These are phyloP conservation scores for Panicum hallii DNA, from an alignment of 202 grass and related monocot species.

Conservation along the genomic window DNA sequence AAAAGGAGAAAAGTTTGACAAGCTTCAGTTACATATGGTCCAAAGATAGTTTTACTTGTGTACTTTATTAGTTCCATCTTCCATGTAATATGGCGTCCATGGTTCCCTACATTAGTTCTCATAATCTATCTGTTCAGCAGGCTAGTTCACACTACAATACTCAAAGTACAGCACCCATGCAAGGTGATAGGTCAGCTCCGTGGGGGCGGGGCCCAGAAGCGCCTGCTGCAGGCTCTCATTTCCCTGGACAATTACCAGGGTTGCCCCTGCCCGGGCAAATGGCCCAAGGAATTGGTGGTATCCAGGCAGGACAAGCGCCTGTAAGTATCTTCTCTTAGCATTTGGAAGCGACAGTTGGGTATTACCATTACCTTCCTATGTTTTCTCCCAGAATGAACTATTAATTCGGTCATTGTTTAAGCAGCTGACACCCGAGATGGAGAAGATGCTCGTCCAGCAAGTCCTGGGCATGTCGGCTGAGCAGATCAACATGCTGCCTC, in stretches of 20 bases:
- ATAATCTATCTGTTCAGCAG: constrained; percentile 51
- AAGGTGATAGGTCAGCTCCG: constrained; percentile 67
- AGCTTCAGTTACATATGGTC: not conserved
- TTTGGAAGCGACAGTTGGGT: not conserved
- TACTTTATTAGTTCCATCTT: constrained; percentile 10
- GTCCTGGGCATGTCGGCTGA: constrained; percentile 85
- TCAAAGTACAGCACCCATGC: constrained; percentile 58
- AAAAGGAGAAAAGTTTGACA: not conserved
- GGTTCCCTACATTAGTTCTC: constrained; percentile 22
- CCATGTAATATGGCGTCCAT: constrained; percentile 9
- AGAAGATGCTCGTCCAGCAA: constrained; percentile 90
- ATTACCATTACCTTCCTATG: not conserved
- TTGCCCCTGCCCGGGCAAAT: constrained; percentile 72
- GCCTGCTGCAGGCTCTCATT: constrained; percentile 50
- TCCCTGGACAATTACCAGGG: constrained; percentile 66
- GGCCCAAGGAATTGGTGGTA: constrained; percentile 54
- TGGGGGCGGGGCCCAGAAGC: constrained; percentile 68
- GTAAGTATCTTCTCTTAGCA: constrained; percentile 52
- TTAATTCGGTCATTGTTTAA: constrained; percentile 35
- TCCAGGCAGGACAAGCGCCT: constrained; percentile 57
- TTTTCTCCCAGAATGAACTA: not conserved
- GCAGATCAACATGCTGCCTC: constrained; percentile 88
- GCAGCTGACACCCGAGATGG: constrained; percentile 92
- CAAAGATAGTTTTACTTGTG: constrained; percentile 22
- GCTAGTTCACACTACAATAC: constrained; percentile 71